Conservation (phyloP, 306 rosid genomes). For the Quercus bicolor region DNA sequence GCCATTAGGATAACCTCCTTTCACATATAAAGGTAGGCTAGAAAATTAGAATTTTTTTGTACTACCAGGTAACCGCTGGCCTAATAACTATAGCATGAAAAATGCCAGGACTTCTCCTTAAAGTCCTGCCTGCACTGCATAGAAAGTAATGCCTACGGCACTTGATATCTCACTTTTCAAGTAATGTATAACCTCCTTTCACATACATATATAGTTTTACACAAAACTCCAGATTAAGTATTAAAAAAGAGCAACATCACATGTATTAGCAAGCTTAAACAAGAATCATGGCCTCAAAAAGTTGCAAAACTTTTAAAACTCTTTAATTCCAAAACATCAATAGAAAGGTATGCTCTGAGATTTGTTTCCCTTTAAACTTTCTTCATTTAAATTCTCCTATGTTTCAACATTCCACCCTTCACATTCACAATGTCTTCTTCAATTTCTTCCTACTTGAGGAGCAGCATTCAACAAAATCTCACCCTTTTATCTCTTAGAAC, state of each 20-base stretch:
- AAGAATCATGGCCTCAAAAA: not conserved
- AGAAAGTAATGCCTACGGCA: not conserved
- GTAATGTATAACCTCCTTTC: not conserved
- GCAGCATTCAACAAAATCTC: slow-evolving; percentile 6
- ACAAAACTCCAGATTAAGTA: not conserved
- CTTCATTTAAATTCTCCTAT: not conserved
- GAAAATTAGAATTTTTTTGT: too few species aligned
- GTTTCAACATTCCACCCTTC: not conserved
- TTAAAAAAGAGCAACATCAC: not conserved
- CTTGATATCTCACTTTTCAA: not conserved
- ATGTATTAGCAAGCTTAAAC: not conserved
- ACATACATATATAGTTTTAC: not conserved
- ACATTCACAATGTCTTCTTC: slow-evolving; percentile 29
- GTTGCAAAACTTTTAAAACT: not conserved
- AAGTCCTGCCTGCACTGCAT: not conserved
- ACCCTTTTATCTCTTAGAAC: slow-evolving; percentile 7
- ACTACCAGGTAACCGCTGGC: too few species aligned
- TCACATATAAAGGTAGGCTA: not conserved
- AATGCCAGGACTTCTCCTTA: not conserved
- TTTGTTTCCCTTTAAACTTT: not conserved
- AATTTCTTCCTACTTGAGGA: not conserved
- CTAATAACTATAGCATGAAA: not conserved
- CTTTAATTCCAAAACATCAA: not conserved
- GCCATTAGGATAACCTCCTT: not conserved
- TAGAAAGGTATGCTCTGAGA: not conserved